A percentile compares a stretch with the other conserved stretches of the same genome.
Conservation (phyloP, 495 filamentous ascomycete species). For the Articulospora tetracladia region DNA sequence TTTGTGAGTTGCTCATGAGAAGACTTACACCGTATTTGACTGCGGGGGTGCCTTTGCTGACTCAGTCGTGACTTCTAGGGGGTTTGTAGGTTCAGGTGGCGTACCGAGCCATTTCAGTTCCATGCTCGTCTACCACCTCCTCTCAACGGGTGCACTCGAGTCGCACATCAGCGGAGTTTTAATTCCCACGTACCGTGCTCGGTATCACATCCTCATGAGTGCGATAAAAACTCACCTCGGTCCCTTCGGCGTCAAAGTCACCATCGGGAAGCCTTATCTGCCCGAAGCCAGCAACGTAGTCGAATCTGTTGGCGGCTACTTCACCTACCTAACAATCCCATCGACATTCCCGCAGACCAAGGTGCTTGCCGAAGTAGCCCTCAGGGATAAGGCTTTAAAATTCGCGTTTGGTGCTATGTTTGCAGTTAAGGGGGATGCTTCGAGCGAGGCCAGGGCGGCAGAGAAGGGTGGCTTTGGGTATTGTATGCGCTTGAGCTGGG, state of each 20-base stretch:
- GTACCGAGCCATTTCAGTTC: background rate
- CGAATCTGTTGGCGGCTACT: background rate
- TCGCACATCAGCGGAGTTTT: background rate
- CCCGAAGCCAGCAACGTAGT: background rate
- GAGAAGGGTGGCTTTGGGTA: background rate
- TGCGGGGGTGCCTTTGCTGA: no score
- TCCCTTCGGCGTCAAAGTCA: background rate
- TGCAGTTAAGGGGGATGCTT: background rate
- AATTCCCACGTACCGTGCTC: background rate
- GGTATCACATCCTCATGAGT: background rate
- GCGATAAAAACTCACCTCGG: background rate
- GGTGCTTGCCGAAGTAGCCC: background rate
- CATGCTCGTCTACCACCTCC: background rate
- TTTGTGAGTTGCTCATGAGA: no score
- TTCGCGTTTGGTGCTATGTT: background rate
- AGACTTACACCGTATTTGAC: no score
- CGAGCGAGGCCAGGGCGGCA: background rate
- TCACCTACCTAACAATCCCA: background rate
- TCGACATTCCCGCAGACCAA: background rate
- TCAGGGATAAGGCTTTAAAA: background rate
- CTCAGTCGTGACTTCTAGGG: no score
- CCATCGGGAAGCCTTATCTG: background rate
- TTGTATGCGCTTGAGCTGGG: background rate
- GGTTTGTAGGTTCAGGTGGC: background rate
- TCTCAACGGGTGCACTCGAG: background rate